These are phyloP conservation scores for Celoporthe dispersa DNA, from an alignment of 2,329 filamentous ascomycete species.

Conservation along the genomic window DNA sequence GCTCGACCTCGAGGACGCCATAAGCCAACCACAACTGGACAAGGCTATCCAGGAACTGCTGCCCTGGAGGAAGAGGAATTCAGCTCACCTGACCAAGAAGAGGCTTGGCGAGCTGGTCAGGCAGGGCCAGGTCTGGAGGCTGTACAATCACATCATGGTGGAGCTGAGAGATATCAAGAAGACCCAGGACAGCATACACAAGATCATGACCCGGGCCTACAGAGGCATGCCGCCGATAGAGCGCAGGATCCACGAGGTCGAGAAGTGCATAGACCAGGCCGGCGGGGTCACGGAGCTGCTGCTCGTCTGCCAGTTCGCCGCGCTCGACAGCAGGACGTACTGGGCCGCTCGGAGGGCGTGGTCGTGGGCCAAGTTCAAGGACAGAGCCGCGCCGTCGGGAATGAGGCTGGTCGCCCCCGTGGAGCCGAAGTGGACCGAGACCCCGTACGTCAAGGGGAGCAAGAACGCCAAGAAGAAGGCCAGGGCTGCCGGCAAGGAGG, in stretches of 20 bases:
- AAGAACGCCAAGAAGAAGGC: background rate
- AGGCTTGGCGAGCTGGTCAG: background rate
- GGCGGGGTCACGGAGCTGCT: background rate
- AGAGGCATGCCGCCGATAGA: background rate
- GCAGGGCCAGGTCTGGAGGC: background rate
- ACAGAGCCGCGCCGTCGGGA: too few species aligned
- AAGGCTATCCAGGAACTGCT: background rate
- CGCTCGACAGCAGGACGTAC: background rate
- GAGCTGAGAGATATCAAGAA: background rate
- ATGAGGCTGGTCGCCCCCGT: background rate
- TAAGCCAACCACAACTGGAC: background rate
- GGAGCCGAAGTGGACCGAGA: background rate
- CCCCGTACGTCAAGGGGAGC: background rate
- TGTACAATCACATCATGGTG: background rate
- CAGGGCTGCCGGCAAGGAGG: background rate
- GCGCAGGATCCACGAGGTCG: background rate
- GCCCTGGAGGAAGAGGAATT: background rate
- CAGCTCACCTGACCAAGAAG: background rate
- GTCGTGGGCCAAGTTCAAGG: background rate
- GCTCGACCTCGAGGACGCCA: background rate
- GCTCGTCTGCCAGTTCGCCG: background rate
- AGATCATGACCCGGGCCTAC: background rate
- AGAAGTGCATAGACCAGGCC: background rate
- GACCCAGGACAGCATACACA: background rate
- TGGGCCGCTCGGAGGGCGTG: background rate